Base-by-base conservation (phyloP, 352 stramenopile genomes). In the Phytophthora multivora region DNA sequence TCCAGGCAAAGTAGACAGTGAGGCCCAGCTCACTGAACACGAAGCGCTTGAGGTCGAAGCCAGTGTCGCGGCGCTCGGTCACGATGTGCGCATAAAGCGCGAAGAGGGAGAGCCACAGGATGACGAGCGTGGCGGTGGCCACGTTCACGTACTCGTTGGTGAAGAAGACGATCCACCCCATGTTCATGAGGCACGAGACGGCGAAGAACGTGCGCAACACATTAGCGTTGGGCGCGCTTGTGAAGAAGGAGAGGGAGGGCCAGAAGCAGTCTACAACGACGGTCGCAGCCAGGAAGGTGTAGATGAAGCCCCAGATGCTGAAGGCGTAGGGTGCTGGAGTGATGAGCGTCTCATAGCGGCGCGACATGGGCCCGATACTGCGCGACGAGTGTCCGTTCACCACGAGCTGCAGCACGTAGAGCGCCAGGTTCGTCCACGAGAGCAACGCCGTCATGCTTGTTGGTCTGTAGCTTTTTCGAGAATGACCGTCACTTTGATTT, bases 261-360 rank as follows among this genome's bases (percentile, higher is more conserved):
- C 69, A 87, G 47, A 83, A 74, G 68, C 80, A 90, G 73, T 94
- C 86, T 13, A 86, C 67, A 23, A 86, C 60, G 5, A 91, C 77
- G 8, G 70, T 79, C 8, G 86, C 58, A n/a, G 77, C 72, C 64
- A 94, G 69, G 71, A 83, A 71, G 41, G 63, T 53, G 72, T 94
- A 92, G 68, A 94, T 94, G 42, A 94, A 52, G 1, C 83, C 73
- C 83, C 86, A 94, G 70, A 94, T 92, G 36, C 78, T 74, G 60
- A 94, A 94, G 33, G 81, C 82, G 66, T 83, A 89, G 23, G 75
- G 69, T 26, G 79, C 81, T 21, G 86, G 86, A 45, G 86, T 94
- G 68, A 94, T 82, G 54, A 92, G 75, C 59, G 83, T 91, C 59
- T 86, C 72, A 43, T 93, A 80, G 54, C 68, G 74, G 12, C 70